Evolutionary conservation across 768 basidiomycete genomes (phyloP), one percentile per base, ranked within the genome.

Genomic region (Pleurotus tuber-regium): DNA sequence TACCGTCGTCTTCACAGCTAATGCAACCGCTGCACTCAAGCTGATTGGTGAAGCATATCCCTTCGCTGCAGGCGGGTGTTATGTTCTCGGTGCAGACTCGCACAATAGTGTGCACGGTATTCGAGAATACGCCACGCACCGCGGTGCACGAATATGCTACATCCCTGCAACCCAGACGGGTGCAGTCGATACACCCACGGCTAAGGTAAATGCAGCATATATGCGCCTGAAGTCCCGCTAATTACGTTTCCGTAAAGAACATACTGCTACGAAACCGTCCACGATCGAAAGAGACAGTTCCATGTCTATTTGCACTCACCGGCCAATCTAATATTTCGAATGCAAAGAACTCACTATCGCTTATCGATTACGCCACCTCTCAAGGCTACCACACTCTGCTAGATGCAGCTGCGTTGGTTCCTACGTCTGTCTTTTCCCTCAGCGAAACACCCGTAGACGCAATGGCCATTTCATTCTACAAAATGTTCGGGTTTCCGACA

Each of bases 401-500:
- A 29, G 90, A 93, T 61, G 89, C 86, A 12, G 90, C 91, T 4
- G 90, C 90, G 2, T 72, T 92, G 31, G 89, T 83, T 2, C 83
- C 90, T 8, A 85, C 87, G 1, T 82, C 88, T 6, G 61, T 71
- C 14, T 77, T 92, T 50, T 86, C 86, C 10, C 71, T 93, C 11
- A 66, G 77, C 1, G 78, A 84, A 46, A 76, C 74, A 25, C 80
- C 84, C 3, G 84, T 90, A 9, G 91, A 93, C 64, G 90, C 89
- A 1, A 83, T 91, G 78, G 89, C 84, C 0, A 62, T 93, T 48
- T 89, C 86, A 38, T 91, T 92, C 60, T 93, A 93, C 69, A 93
- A 93, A 59, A 91, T 92, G 86, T 89, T 91, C 56, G 90, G 90
- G 28, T 92, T 84, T 58, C 90, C 90, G 9, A 92, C 89, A 0